A percentile compares a stretch with the other conserved stretches of the same genome.
phyloP scores from a whole-genome alignment of 2,329 filamentous ascomycete genomes.

The Cordyceps fumosorosea region DNA sequence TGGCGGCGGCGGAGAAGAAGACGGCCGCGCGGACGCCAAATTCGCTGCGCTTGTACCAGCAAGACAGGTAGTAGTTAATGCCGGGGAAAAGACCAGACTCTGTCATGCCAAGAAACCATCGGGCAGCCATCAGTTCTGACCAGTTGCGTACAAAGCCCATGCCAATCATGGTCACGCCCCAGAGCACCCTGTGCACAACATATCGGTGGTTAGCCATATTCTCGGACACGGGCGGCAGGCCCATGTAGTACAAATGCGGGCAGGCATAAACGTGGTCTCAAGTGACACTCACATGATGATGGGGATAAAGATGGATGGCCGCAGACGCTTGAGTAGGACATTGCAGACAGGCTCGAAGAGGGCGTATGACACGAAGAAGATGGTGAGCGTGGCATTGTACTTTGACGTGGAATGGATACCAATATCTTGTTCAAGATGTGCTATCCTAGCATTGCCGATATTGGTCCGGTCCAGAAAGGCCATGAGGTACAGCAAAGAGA shows the following conservation, averaged over 20 bases:
- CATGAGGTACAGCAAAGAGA: constrained; percentile 66
- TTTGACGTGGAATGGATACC: constrained; percentile 50
- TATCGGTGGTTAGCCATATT: background rate
- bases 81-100: constrained; percentile 74
- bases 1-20: constrained; percentile 76
- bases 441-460: constrained; percentile 64
- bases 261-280: background rate
- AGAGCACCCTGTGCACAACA: constrained; percentile 39
- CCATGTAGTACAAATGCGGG: background rate
- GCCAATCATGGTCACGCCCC: constrained; percentile 63
- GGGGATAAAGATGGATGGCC: constrained; percentile 74
- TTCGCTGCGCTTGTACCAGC: constrained; percentile 76
- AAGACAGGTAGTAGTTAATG: constrained; percentile 73
- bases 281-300: constrained; percentile 62
- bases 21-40: constrained; percentile 74
- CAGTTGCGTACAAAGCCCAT: constrained; percentile 62
- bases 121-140: constrained; percentile 58
- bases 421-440: constrained; percentile 48
- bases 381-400: constrained; percentile 70
- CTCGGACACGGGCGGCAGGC: background rate
- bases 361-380: constrained; percentile 84
- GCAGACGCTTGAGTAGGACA: constrained; percentile 67
- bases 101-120: constrained; percentile 65
- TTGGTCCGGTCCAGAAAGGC: constrained; percentile 73
- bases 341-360: constrained; percentile 75